Evolutionary conservation across 2,329 filamentous ascomycete species (phyloP), one percentile per base, ranked within the genome.

Genomic region (Chalara sp.): DNA sequence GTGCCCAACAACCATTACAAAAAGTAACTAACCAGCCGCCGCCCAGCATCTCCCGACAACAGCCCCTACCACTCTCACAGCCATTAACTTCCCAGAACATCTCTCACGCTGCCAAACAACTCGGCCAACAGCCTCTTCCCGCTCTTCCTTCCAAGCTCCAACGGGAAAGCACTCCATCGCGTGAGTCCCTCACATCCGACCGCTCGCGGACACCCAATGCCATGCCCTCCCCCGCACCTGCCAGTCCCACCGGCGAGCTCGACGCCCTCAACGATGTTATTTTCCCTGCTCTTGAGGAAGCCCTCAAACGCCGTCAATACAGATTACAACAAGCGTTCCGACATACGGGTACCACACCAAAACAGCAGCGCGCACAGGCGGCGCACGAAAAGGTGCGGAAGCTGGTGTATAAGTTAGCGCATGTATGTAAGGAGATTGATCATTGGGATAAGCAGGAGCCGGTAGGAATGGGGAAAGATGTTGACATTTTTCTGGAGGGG

Each of bases 381-480:
- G 84, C 86, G 1, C 91, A 97, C 63, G 90, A 96, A 53, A 86
- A 87, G 67, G 78, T 97, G 41, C 79, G 86, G 57, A 82, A 84
- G 63, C 75, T 95, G 31, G 89, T 96, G 10, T 84, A 84, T 57
- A 95, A 95, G 65, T 77, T 95, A 32, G 86, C 85, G 2, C 82
- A 87, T 53, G 76, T 92, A 29, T 95, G 95, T 68, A 86, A 85
- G 63, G 90, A 96, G 66, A 89, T 99, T 62, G 92, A 99, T 67
- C 80, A 86, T 56, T 87, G 84, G 69, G 93, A 99, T 68, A 86
- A 86, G 66, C 80, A 84, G 42, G 87, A 89, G 59, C 89, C 90
- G 5, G 89, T 97, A 8, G 89, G 90, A 1, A 96, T 97, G 92
- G 92, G 90, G 0, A 84, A 89, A 43, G 91, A 92, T 30, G 90